Percentiles rank a stretch among this genome's conserved stretches.
These are phyloP conservation scores for Aspergillus carbonarius DNA, from an alignment of 2,329 filamentous ascomycete species.

Conservation along the genomic window DNA sequence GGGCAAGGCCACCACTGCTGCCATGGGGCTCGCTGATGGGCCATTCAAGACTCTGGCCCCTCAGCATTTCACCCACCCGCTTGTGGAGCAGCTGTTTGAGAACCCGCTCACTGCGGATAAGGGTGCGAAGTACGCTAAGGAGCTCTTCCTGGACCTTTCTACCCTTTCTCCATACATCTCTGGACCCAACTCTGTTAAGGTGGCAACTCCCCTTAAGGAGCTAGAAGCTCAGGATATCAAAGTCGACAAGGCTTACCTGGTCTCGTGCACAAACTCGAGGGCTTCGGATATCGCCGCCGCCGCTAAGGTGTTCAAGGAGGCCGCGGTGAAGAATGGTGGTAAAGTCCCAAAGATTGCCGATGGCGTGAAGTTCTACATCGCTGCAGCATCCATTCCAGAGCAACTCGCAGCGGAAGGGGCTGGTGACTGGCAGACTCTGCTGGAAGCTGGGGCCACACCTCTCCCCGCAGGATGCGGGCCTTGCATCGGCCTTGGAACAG, in stretches of 20 bases:
- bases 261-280: slow-evolving; percentile 86
- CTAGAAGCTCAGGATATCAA: slow-evolving; percentile 73
- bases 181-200: slow-evolving; percentile 88
- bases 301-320: slow-evolving; percentile 80
- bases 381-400: slow-evolving; percentile 77
- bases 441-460: slow-evolving; percentile 73
- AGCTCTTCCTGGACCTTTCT: slow-evolving; percentile 76
- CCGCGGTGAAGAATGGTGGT: slow-evolving; percentile 60
- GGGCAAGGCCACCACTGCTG: slow-evolving; percentile 70
- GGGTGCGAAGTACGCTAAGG: slow-evolving; percentile 78
- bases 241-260: slow-evolving; percentile 80
- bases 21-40: slow-evolving; percentile 56
- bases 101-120: slow-evolving; percentile 70
- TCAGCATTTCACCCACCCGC: slow-evolving; percentile 67
- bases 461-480: slow-evolving; percentile 75
- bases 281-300: slow-evolving; percentile 79
- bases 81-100: slow-evolving; percentile 69
- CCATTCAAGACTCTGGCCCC: slow-evolving; percentile 50
- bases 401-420: slow-evolving; percentile 73
- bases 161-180: slow-evolving; percentile 81
- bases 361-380: slow-evolving; percentile 83
- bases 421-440: slow-evolving; percentile 80
- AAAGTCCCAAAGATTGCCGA: slow-evolving; percentile 68
- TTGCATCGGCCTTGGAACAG: slow-evolving; percentile 81
- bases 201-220: slow-evolving; percentile 73